Base-by-base conservation (phyloP, 192 early-diverging fungal genomes). In the Backusella sp. region DNA sequence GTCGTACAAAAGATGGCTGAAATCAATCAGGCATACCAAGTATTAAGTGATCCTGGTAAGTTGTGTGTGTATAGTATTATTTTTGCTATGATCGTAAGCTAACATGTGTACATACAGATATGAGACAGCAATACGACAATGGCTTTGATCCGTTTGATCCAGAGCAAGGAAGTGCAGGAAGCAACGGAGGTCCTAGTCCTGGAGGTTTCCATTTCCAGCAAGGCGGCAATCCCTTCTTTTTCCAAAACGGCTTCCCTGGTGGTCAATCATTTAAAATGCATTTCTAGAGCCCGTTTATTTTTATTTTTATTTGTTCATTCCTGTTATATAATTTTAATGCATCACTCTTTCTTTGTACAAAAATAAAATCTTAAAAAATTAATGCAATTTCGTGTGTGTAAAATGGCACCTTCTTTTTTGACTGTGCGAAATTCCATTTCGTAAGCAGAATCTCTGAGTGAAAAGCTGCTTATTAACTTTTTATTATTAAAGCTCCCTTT, bases 11-110 rank as follows among this genome's bases (percentile, higher is more conserved):
- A 95, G 87, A 98, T 98, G 96, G 89, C 92, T 19, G 92, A 94
- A 21, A 92, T 99, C 74, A 98, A 99, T 77, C 88, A 92, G 77
- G 97, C 98, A 3, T 95, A 97, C 82, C 94, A 96, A 87, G 91
- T 97, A 2, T 84, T 94, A 79, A 89, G 80, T 74, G 84, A 93
- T 77, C 88, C 89, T 56, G 90, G 80, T 76, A 28, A 39, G 37
- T 11, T 39, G 19, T 59, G 32, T 37, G 4, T 69, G 26, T 35
- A 44, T 44, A n/a, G n/a, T 28, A 28, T 28, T 28, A 28, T 28
- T 28, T 1, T 28, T 28, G 28, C 1, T 28, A 28, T 28, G 0
- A 32, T 32, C 32, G 3, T 32, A 32, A n/a, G 6, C 46, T 49
- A 49, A 49, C 6, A 4, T 72, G 4, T 12, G 11, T 12, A 26